Evolutionary conservation across 2,329 filamentous ascomycete species (phyloP), one percentile per base, ranked within the genome.

Genomic region (Diaporthe sp.): DNA sequence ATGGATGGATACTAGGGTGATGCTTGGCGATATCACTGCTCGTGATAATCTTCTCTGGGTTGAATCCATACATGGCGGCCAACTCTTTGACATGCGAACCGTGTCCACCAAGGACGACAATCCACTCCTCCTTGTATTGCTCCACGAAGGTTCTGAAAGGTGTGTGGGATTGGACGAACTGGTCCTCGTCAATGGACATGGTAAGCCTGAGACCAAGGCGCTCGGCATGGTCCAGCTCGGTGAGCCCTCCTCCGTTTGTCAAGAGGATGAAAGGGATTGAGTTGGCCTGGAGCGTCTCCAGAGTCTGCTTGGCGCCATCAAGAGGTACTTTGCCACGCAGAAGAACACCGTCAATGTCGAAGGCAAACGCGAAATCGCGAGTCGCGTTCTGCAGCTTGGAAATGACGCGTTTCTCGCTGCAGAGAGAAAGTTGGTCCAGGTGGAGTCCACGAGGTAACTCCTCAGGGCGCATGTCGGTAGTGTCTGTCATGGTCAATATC

Each of bases 111-210:
- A 90, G 84, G 0, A 89, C 88, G 25, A 92, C 81, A 37, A 92
- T 84, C 55, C 85, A 86, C 79, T 88, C 87, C 67, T 89, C 87
- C 28, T 88, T 85, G 68, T 90, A 87, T 28, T 79, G 42, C 0
- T 77, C 74, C 2, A 91, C 88, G 71, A 93, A 84, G 73, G 90
- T 88, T 42, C 88, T 88, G 80, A 94, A 94, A 0, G 94, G 94
- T 0, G 93, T 95, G 83, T 96, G 94, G 34, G 91, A 93, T 81
- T 95, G 94, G 15, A 95, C 88, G 78, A 95, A 92, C 70, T 84
- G 82, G n/a, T 75, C 67, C 10, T 77, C 58, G 34, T 79, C 74
- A 10, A 89, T 87, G 49, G 90, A 86, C 49, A 95, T 85, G 2
- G 76, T 77, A 6, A 84, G 79, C 74, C 90, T 90, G 47, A 87